phyloP scores from a whole-genome alignment of 768 basidiomycete genomes.

The Mrakia blollopis region DNA sequence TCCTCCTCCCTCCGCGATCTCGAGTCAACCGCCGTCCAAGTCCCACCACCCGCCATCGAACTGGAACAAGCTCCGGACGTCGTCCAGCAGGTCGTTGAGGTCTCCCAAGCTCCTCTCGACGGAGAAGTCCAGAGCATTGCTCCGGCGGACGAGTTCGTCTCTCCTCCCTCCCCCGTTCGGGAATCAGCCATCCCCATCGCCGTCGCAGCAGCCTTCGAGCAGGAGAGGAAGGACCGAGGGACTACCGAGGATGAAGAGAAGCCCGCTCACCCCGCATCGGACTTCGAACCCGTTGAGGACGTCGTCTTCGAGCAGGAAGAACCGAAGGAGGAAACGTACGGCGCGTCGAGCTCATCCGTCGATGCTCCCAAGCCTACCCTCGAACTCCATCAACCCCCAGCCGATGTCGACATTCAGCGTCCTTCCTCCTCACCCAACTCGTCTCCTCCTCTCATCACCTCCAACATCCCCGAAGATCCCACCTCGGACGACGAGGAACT shows the following conservation, averaged over 20 bases:
- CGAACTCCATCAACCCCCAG: not conserved
- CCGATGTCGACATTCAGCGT: too few species aligned
- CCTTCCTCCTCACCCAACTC: not conserved
- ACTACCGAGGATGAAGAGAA: not conserved
- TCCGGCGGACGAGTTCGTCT: not conserved
- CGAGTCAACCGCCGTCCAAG: too few species aligned
- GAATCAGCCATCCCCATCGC: not conserved
- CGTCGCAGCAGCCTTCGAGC: slow-evolving; percentile 5
- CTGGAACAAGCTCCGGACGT: too few species aligned
- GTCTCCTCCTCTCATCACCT: not conserved
- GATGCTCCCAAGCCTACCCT: not conserved
- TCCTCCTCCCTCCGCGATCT: not conserved
- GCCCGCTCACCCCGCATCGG: not conserved
- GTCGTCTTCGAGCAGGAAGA: not conserved
- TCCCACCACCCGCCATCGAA: too few species aligned
- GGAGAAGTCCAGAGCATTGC: not conserved
- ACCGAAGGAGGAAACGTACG: too few species aligned
- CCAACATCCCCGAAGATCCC: not conserved
- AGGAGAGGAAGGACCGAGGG: not conserved
- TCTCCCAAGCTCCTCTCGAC: not conserved
- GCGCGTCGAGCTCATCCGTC: too few species aligned
- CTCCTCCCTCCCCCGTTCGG: not conserved
- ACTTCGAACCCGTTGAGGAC: not conserved
- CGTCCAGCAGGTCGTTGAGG: not conserved
- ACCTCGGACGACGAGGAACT: not conserved